These are phyloP conservation scores for Penicillium goetzii DNA, from an alignment of 495 filamentous ascomycete species.

Conservation along the genomic window DNA sequence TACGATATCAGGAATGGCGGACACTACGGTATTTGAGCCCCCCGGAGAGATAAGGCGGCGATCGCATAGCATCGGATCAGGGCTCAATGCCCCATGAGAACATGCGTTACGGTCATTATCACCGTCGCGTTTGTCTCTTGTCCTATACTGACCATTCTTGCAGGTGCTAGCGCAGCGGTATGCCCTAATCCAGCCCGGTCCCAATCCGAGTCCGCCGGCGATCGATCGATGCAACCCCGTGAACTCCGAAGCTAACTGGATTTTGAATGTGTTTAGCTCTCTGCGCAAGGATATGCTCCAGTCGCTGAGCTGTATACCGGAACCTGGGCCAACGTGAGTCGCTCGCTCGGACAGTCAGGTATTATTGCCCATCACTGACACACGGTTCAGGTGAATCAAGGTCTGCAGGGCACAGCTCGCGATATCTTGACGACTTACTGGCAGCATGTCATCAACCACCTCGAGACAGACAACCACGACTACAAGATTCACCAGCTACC, in stretches of 20 bases:
- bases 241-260: constrained; percentile 12
- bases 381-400: constrained; percentile 80
- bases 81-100: neutral
- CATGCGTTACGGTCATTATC: constrained; percentile 1
- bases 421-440: constrained; percentile 98
- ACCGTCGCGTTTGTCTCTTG: neutral
- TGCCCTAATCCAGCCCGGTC: constrained; percentile 33
- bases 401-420: constrained; percentile 87
- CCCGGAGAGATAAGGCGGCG: constrained; percentile 1
- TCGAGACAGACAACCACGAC: constrained; percentile 93
- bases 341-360: constrained; percentile 11
- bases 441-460: constrained; percentile 94
- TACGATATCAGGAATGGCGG: constrained; percentile 85
- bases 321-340: constrained; percentile 87
- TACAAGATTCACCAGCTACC: constrained; percentile 97
- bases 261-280: constrained; percentile 55
- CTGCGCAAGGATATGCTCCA: constrained; percentile 78
- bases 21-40: constrained; percentile 71
- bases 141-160: constrained; percentile 21
- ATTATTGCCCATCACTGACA: constrained; percentile 23
- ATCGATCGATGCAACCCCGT: neutral
- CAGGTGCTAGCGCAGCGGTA: constrained; percentile 84
- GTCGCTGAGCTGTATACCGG: constrained; percentile 87
- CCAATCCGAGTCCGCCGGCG: constrained; percentile 1
- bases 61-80: constrained; percentile 2